A percentile compares a stretch with the other conserved stretches of the same genome.
Evolutionary conservation across 2,329 filamentous ascomycete species (phyloP).

Genomic region (Aspergillus tanneri): DNA sequence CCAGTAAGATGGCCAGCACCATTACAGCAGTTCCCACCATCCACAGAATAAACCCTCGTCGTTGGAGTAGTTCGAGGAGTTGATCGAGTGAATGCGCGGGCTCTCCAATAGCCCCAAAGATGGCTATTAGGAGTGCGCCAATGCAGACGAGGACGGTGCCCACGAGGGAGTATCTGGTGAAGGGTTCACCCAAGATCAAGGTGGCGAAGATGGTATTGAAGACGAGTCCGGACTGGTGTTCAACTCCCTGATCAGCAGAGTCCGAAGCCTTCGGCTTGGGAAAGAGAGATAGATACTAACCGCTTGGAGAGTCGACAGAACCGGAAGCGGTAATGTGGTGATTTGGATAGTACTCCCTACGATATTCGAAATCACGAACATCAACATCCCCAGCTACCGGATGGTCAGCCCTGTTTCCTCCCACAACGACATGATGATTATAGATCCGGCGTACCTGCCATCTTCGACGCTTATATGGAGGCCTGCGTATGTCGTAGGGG

Average conservation of each 20-base stretch:
- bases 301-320: constrained; percentile 91
- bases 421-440: not conserved
- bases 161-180: constrained; percentile 87
- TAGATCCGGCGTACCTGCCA: constrained; percentile 66
- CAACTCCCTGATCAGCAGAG: constrained; percentile 13
- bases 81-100: constrained; percentile 86
- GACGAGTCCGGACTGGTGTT: constrained; percentile 72
- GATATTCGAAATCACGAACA: constrained; percentile 94
- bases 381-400: constrained; percentile 75
- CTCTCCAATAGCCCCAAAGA: constrained; percentile 90
- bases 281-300: constrained; percentile 42
- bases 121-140: constrained; percentile 87
- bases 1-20: constrained; percentile 65
- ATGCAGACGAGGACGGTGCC: constrained; percentile 84
- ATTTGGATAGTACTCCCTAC: constrained; percentile 96
- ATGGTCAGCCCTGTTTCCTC: constrained; percentile 24
- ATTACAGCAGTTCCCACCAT: constrained; percentile 76
- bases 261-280: constrained; percentile 1
- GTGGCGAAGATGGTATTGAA: constrained; percentile 99
- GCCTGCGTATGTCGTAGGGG: constrained; percentile 71
- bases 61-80: constrained; percentile 70
- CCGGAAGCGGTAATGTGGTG: constrained; percentile 87
- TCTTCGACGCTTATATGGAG: constrained; percentile 82
- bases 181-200: constrained; percentile 86
- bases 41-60: constrained; percentile 80